Conservation (phyloP, 441 rosid species). For the Omphalea diandra region DNA sequence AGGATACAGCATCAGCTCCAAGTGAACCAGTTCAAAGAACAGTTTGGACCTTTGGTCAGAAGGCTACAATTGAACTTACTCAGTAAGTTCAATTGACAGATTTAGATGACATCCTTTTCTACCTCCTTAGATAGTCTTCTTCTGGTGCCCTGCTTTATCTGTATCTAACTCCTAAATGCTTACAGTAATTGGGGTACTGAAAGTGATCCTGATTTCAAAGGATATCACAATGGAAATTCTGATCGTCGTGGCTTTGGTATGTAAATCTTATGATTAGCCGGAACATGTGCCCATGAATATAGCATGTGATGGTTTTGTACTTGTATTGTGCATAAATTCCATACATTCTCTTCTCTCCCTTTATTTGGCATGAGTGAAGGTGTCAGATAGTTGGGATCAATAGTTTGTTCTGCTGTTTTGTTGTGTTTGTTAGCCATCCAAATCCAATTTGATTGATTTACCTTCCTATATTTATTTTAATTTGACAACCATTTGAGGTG, state of each 20-base stretch:
- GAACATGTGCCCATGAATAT: neutral
- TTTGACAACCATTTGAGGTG: neutral
- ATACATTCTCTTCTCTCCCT: neutral
- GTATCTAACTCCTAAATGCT: slow-evolving; percentile 24
- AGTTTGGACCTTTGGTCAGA: slow-evolving; percentile 73
- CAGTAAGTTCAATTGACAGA: slow-evolving; percentile 51
- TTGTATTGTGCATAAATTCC: neutral
- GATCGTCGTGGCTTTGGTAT: slow-evolving; percentile 95
- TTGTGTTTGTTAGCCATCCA: neutral
- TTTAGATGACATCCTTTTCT: neutral
- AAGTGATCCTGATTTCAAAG: slow-evolving; percentile 80
- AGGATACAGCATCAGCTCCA: slow-evolving; percentile 78
- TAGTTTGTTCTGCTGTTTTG: neutral
- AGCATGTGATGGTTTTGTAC: neutral
- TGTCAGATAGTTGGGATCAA: neutral
- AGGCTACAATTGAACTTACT: slow-evolving; percentile 80
- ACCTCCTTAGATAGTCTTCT: neutral
- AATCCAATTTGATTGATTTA: neutral
- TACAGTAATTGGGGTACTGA: slow-evolving; percentile 96
- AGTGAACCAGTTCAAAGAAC: slow-evolving; percentile 67
- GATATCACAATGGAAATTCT: slow-evolving; percentile 90
- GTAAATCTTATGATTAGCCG: slow-evolving; percentile 12
- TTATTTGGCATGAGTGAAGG: neutral
- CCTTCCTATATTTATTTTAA: neutral
- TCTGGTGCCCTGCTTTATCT: slow-evolving; percentile 1